Percentiles rank a stretch among this genome's conserved stretches.
Conservation (phyloP, 805 yeast species). For the Zygoascus flipseniorum region DNA sequence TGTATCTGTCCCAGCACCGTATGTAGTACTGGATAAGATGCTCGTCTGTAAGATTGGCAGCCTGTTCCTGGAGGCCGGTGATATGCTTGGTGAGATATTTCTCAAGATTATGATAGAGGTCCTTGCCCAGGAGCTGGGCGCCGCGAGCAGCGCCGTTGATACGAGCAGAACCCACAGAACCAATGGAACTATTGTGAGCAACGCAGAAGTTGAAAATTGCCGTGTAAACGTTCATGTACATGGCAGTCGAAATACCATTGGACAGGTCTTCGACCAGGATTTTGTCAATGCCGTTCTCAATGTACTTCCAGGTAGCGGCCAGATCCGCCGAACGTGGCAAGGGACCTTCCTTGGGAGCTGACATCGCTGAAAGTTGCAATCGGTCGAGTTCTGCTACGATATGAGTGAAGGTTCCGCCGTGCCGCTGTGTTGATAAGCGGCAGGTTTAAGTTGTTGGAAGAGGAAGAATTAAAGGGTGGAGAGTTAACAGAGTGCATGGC, state of each 20-base stretch:
- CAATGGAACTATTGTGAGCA: conserved; percentile 8
- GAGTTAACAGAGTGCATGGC: no score
- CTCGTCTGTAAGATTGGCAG: conserved; percentile 45
- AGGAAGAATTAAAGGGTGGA: no score
- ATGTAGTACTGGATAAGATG: conserved; percentile 76
- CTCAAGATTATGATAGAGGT: conserved; percentile 66
- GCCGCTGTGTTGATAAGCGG: no score
- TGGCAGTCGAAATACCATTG: conserved; percentile 29
- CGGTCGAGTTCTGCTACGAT: no score
- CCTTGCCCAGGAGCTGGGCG: conserved; percentile 73
- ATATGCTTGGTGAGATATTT: conserved; percentile 54
- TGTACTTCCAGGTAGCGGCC: conserved; percentile 33
- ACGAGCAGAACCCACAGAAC: conserved; percentile 13
- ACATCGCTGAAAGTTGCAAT: no score
- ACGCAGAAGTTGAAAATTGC: conserved; percentile 92
- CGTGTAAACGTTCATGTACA: conserved; percentile 26
- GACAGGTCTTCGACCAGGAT: conserved; percentile 30
- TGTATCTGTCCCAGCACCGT: conserved; percentile 77
- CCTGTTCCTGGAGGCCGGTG: conserved; percentile 17
- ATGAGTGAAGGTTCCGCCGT: no score
- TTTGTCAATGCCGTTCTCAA: conserved; percentile 31
- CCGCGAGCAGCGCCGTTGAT: conserved; percentile 15
- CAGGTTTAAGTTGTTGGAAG: no score
- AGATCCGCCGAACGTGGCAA: conserved; percentile 25
- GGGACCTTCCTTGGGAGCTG: conserved; percentile 4